Percentiles rank a stretch among this genome's conserved stretches.
These are phyloP conservation scores for Collybiopsis luxurians DNA, from an alignment of 768 basidiomycete genomes.

Conservation along the genomic window DNA sequence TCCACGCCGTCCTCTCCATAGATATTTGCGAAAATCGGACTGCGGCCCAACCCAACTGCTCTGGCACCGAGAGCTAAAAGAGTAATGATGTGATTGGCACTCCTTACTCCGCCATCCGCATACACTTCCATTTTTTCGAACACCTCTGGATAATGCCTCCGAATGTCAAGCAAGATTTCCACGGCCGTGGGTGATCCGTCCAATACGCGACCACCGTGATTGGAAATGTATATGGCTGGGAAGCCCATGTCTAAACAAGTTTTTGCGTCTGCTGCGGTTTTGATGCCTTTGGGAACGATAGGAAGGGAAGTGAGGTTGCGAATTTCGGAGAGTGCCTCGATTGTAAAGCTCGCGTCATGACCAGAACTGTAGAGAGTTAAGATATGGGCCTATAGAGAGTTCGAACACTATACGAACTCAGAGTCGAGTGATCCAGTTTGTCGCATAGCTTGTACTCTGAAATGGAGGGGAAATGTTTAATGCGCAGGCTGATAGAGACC, in stretches of 20 bases:
- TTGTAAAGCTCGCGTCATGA: conserved; percentile 21
- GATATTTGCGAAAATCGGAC: conserved; percentile 35
- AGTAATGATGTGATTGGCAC: conserved; percentile 44
- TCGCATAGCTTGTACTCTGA: conserved; percentile 17
- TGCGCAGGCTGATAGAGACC: neutral
- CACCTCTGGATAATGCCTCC: conserved; percentile 34
- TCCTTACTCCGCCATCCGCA: conserved; percentile 43
- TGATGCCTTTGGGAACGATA: conserved; percentile 27
- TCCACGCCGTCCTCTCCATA: conserved; percentile 32
- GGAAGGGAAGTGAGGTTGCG: conserved; percentile 25
- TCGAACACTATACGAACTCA: conserved; percentile 8
- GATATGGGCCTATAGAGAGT: neutral
- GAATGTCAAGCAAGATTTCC: conserved; percentile 37
- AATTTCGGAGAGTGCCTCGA: conserved; percentile 16
- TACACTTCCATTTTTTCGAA: conserved; percentile 39
- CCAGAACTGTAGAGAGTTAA: conserved; percentile 14
- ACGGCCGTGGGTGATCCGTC: conserved; percentile 35
- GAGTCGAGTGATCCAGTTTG: conserved; percentile 12
- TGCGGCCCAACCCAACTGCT: conserved; percentile 38
- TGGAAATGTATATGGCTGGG: conserved; percentile 36
- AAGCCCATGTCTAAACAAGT: conserved; percentile 33
- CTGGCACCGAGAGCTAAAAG: conserved; percentile 38
- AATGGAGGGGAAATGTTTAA: no score
- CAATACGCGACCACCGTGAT: conserved; percentile 36
- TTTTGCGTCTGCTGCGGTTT: conserved; percentile 28